phyloP scores from a whole-genome alignment of 2,329 filamentous ascomycete genomes.

The Fonsecaea multimorphosa region DNA sequence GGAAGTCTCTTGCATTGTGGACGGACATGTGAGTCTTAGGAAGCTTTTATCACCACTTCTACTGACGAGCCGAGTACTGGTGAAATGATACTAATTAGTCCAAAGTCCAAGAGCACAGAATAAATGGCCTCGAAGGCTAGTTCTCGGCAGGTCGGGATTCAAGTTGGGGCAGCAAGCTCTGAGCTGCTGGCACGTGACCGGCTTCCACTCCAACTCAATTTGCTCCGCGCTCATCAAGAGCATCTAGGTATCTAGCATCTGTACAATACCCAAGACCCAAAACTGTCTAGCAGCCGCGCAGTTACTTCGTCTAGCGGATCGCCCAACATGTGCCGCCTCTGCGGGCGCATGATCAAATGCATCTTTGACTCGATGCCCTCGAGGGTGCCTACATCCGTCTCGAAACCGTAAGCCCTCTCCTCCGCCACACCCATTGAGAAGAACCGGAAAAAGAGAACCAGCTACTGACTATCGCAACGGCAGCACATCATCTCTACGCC shows the following conservation, averaged over 20 bases:
- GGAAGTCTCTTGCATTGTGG: too few species aligned
- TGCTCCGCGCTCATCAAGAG: background rate
- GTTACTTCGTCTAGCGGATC: background rate
- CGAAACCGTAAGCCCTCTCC: constrained; percentile 18
- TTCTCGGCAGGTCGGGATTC: too few species aligned
- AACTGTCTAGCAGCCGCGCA: too few species aligned
- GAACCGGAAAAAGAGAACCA: background rate
- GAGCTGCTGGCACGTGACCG: background rate
- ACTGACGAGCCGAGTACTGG: too few species aligned
- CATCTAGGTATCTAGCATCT: too few species aligned
- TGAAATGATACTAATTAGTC: too few species aligned
- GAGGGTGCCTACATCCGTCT: constrained; percentile 23
- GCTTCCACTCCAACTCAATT: background rate
- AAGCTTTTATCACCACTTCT: background rate
- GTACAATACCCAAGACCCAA: background rate
- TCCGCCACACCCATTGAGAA: background rate
- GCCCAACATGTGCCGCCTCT: constrained; percentile 40
- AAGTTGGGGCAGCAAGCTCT: background rate
- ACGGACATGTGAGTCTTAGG: background rate
- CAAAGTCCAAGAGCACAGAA: too few species aligned
- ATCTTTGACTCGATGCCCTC: constrained; percentile 41
- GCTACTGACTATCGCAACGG: background rate
- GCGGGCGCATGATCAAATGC: constrained; percentile 40
- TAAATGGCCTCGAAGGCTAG: too few species aligned
- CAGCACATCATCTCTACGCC: constrained; percentile 21